phyloP scores from a whole-genome alignment of 192 early-diverging fungal genomes.

The Dimargaris cristalligena region DNA sequence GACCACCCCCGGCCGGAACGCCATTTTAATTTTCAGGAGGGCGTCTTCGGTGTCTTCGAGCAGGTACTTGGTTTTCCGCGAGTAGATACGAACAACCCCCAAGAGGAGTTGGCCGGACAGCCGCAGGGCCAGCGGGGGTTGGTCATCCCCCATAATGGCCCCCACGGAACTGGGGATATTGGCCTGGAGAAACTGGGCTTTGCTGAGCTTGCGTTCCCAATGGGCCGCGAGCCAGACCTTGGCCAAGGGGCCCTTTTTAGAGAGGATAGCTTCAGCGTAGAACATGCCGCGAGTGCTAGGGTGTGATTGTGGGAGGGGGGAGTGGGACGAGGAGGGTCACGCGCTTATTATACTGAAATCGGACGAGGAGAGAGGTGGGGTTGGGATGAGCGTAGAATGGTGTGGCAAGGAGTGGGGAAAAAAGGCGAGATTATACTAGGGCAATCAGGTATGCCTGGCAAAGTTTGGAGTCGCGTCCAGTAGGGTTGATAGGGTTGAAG shows the following conservation, averaged over 20 bases:
- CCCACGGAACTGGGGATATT: constrained; percentile 76
- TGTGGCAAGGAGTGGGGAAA: not conserved
- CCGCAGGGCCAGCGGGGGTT: constrained; percentile 79
- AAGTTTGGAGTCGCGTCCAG: not conserved
- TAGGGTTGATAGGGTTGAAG: not conserved
- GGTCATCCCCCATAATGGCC: constrained; percentile 61
- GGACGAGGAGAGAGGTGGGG: not conserved
- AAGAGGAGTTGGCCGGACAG: constrained; percentile 91
- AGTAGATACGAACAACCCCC: constrained; percentile 89
- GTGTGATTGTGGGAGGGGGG: not conserved
- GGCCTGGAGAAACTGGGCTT: constrained; percentile 86
- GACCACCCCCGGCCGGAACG: constrained; percentile 50
- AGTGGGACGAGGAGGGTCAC: not conserved
- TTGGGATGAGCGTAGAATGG: not conserved
- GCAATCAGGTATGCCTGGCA: not conserved
- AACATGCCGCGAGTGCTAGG: constrained; percentile 50
- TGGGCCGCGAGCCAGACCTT: constrained; percentile 97
- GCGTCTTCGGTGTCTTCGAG: constrained; percentile 97
- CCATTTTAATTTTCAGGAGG: constrained; percentile 85
- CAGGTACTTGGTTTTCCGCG: constrained; percentile 88
- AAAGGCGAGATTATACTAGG: not conserved
- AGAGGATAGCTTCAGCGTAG: constrained; percentile 61
- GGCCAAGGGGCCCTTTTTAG: constrained; percentile 76
- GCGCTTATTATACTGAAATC: not conserved
- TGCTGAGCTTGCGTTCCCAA: constrained; percentile 92